Evolutionary conservation across 352 stramenopile species (phyloP).

Genomic region (Albugo laibachii): DNA sequence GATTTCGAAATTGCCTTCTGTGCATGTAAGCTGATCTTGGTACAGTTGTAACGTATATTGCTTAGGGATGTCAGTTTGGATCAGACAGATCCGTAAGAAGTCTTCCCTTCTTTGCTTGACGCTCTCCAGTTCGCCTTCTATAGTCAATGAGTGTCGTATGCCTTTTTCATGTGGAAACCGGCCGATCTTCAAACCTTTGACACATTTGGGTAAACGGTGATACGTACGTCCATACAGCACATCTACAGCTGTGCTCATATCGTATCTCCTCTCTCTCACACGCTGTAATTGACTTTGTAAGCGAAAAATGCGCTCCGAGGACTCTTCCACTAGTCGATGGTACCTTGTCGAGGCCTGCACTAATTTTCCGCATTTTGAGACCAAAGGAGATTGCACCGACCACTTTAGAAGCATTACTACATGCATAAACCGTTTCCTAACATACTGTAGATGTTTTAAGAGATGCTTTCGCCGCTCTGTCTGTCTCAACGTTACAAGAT

Average conservation of each 20-base stretch:
- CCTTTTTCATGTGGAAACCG: constrained; percentile 1
- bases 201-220: constrained; percentile 43
- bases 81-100: constrained; percentile 63
- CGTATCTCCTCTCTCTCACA: constrained; percentile 59
- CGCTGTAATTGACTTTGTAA: constrained; percentile 66
- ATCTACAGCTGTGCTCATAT: constrained; percentile 61
- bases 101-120: constrained; percentile 43
- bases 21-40: constrained; percentile 2
- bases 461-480: constrained; percentile 55
- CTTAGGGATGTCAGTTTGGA: constrained; percentile 56
- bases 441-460: constrained; percentile 31
- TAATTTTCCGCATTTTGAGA: constrained; percentile 48
- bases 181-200: constrained; percentile 47
- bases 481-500: constrained; percentile 42
- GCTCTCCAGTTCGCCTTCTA: constrained; percentile 20
- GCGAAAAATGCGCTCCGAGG: constrained; percentile 70
- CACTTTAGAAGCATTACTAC: constrained; percentile 63
- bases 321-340: constrained; percentile 62
- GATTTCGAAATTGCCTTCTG: constrained; percentile 70
- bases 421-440: constrained; percentile 53
- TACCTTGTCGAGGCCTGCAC: constrained; percentile 35
- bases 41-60: constrained; percentile 20
- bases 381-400: constrained; percentile 64
- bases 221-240: constrained; percentile 66
- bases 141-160: too few relatives aligned